Evolutionary conservation across 1,284 basidiomycete genomes (phyloP), one percentile per base, ranked within the genome.

Genomic region (Trichosporon asahii): DNA sequence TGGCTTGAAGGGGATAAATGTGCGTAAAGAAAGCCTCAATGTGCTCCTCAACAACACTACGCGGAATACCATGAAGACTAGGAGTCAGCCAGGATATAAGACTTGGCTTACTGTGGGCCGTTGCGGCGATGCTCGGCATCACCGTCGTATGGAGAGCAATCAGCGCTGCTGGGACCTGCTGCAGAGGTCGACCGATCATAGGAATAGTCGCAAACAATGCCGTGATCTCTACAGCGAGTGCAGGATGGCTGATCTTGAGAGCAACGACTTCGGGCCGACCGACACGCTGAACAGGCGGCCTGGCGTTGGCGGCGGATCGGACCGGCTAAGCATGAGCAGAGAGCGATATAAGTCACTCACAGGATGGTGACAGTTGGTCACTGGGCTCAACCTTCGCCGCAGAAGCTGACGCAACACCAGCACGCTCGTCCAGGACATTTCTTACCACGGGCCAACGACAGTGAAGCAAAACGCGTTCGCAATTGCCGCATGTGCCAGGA

Each of bases 401-500:
- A 7, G 67, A 25, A 14, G 44, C 25, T 23, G 66, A 31, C 0
- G 53, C 35, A 14, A 46, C 61, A 5, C 25, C 64, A 1, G 65
- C 61, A 0, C 68, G 68, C 27, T 73, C 70, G 14, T 72, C 69
- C 2, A 72, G 61, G 12, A 75, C 72, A 23, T 72, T 69, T 14
- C 69, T 69, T 12, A 73, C 70, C 12, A 49, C 68, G 1, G 75
- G 71, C 75, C 75, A 76, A 2, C 68, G 63, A 66, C 75, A 76
- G 6, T 64, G 70, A 2, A 74, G 63, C 14, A 69, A 60, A 11
- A 74, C 70, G 9, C 73, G 70, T 66, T 73, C 70, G 70, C 75
- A 76, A 64, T 76, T 76, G 40, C 65, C 68, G 37, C 75, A 76
- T 1, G 66, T 73, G 0, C 72, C 75, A 1, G 75, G 73, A 15